Conservation (phyloP, 2,329 filamentous ascomycete genomes). For the Daldinia sp. region DNA sequence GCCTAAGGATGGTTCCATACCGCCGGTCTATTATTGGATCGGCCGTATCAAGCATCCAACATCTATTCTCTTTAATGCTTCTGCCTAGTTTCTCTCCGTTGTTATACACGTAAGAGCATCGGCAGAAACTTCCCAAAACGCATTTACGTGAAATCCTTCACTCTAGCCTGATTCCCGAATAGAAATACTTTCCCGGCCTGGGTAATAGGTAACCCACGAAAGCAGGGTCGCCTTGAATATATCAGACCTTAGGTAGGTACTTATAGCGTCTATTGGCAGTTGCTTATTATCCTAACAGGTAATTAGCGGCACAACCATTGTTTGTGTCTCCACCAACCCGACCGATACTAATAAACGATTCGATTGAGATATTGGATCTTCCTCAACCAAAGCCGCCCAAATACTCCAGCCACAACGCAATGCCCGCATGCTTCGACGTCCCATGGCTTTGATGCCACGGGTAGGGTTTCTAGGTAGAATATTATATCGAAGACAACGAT, state of each 20-base stretch:
- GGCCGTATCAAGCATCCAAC: neutral
- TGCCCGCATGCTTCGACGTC: neutral
- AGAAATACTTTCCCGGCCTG: neutral
- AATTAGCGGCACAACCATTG: too few species aligned
- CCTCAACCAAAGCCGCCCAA: neutral
- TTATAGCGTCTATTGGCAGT: too few species aligned
- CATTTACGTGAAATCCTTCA: neutral
- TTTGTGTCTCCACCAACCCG: too few species aligned
- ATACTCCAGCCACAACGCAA: neutral
- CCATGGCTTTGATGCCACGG: neutral
- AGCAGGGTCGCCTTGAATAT: too few species aligned
- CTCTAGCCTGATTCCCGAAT: too few species aligned
- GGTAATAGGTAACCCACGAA: too few species aligned
- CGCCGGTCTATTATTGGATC: neutral
- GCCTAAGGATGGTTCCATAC: neutral
- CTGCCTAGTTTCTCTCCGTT: neutral
- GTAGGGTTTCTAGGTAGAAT: neutral
- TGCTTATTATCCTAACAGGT: too few species aligned
- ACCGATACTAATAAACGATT: neutral
- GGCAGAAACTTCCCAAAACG: neutral
- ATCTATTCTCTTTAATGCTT: neutral
- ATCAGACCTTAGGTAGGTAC: too few species aligned
- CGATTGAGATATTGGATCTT: neutral
- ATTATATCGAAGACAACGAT: neutral
- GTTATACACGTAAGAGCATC: neutral